These are phyloP conservation scores for Parmelia sp. DNA, from an alignment of 495 filamentous ascomycete species.

Conservation along the genomic window DNA sequence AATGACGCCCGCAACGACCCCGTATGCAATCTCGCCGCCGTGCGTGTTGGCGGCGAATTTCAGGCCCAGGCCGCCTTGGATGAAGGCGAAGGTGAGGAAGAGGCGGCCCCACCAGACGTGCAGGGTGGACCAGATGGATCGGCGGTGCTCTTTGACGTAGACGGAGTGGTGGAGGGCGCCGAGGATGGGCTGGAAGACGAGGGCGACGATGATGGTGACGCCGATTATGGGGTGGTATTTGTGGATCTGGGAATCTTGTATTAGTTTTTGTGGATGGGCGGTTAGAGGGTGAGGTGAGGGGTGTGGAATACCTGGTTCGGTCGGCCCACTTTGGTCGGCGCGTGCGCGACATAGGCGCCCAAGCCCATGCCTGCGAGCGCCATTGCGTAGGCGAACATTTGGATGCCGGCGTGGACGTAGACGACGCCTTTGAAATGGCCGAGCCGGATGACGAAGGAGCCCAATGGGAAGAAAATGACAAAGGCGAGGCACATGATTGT, in stretches of 20 bases:
- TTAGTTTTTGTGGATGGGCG: not conserved
- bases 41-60: slow-evolving; percentile 38
- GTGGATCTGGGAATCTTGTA: not conserved
- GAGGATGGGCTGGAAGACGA: slow-evolving; percentile 14
- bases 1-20: slow-evolving; percentile 51
- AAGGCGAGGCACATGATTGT: slow-evolving; percentile 53
- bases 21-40: slow-evolving; percentile 50
- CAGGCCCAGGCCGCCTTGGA: slow-evolving; percentile 67
- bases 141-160: not conserved
- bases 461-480: slow-evolving; percentile 49
- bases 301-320: not conserved
- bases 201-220: slow-evolving; percentile 11
- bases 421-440: slow-evolving; percentile 29
- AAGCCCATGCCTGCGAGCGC: slow-evolving; percentile 13
- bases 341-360: slow-evolving; percentile 7
- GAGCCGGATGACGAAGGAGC: slow-evolving; percentile 50
- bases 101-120: slow-evolving; percentile 68
- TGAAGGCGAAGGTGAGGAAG: slow-evolving; percentile 54
- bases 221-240: slow-evolving; percentile 17
- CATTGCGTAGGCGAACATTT: slow-evolving; percentile 14
- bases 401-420: slow-evolving; percentile 21
- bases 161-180: slow-evolving; percentile 11
- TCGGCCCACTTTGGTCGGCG: not conserved
- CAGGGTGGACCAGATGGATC: slow-evolving; percentile 6
- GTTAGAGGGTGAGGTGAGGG: not conserved